A percentile compares a stretch with the other conserved stretches of the same genome.
Evolutionary conservation across 2,329 filamentous ascomycete genomes (phyloP).

Genomic region (Verticillium tricorpus): DNA sequence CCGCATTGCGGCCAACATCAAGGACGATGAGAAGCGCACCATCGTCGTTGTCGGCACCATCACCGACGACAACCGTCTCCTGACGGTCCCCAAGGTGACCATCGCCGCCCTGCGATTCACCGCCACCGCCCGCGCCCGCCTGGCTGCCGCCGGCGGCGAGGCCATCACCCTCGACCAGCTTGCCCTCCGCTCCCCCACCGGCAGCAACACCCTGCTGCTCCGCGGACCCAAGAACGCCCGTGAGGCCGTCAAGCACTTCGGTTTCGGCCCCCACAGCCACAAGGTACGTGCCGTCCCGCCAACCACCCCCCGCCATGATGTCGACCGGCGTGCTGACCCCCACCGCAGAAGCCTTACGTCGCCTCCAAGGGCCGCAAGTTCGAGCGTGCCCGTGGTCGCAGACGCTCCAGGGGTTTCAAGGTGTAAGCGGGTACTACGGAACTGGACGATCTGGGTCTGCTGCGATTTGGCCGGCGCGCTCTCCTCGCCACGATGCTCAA

Average conservation of each 20-base stretch:
- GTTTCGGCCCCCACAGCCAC: conserved; percentile 95
- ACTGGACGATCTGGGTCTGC: neutral
- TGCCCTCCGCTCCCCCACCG: conserved; percentile 89
- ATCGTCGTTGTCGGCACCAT: conserved; percentile 92
- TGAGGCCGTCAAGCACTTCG: conserved; percentile 99
- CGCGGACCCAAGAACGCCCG: conserved; percentile 97
- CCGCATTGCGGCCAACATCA: conserved; percentile 71
- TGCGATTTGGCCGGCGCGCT: neutral
- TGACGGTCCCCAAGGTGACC: conserved; percentile 86
- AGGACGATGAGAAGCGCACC: conserved; percentile 72
- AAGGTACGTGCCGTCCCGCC: conserved; percentile 58
- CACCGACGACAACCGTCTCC: conserved; percentile 95
- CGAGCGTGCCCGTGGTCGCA: conserved; percentile 97
- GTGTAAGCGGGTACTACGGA: conserved; percentile 63
- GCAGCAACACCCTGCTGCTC: conserved; percentile 94
- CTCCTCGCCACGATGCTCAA: neutral
- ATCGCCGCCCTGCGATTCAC: conserved; percentile 97
- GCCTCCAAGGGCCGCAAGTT: conserved; percentile 99
- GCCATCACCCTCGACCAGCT: conserved; percentile 95
- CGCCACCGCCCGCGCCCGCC: conserved; percentile 88
- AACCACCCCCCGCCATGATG: too few species aligned
- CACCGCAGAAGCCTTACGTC: conserved; percentile 81
- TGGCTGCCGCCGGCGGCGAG: conserved; percentile 90
- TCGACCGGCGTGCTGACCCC: conserved; percentile 24
- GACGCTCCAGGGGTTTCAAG: conserved; percentile 99